Evolutionary conservation across 2,329 filamentous ascomycete genomes (phyloP), one percentile per base, ranked within the genome.

Genomic region (Trichoderma oligosporum): DNA sequence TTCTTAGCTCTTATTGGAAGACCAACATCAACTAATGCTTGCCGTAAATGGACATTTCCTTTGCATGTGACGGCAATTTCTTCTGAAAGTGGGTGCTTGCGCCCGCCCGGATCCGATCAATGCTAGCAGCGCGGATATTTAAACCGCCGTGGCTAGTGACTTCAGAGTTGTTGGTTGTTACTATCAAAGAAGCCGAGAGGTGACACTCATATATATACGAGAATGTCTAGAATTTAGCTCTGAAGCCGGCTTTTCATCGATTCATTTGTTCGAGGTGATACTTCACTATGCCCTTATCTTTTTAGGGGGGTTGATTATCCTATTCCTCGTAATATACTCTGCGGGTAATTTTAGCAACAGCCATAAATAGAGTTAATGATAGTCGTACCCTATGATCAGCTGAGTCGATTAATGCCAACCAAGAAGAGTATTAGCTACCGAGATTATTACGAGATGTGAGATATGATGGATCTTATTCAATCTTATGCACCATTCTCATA

Each of bases 1-100:
- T 35, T 41, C 41, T 44, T n/a, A 18, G 16, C 16, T 41, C 33
- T 55, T 36, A 55, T 55, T 55, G 41, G 52, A 55, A 46, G 31
- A 38, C 29, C 22, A 11, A 11, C 25, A 22, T 31, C 33, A 22
- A 31, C 52, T 41, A n/a, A 46, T 29, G 31, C 11, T 46, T 38
- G 9, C 52, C 41, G 31, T 24, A 46, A 46, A 46, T 20, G 33
- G 41, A 16, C 52, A 46, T 9, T 29, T 31, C 24, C 4, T 55
- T 36, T 36, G 52, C 52, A 55, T 46, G 52, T 55, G 41, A 55
- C 31, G 39, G 31, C 31, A 46, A 45, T 16, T n/a, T 27, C 24
- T 55, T 38, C 38, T 27, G 22, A n/a, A 18, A 45, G 41, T 46
- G 41, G 52, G 14, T 29, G 12, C 31, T 29, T 36, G 52, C 41